These are phyloP conservation scores for Aspergillus funiculosus DNA, from an alignment of 495 filamentous ascomycete genomes.

Conservation along the genomic window DNA sequence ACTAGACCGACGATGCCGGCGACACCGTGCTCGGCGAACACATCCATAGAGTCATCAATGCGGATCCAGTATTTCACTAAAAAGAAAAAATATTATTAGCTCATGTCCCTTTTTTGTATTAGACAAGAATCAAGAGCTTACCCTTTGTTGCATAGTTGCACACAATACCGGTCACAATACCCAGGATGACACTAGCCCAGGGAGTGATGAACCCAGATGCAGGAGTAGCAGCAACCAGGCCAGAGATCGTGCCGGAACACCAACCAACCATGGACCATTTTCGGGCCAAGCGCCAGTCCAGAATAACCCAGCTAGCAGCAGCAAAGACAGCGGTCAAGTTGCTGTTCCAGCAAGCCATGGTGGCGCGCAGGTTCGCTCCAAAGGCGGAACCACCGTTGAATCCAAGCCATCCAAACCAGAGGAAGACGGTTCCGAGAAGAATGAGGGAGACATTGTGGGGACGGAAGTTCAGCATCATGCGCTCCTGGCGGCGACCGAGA, in stretches of 20 bases:
- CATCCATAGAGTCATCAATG: conserved; percentile 96
- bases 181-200: conserved; percentile 82
- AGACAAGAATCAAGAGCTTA: conserved; percentile 21
- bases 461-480: conserved; percentile 95
- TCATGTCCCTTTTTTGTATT: conserved; percentile 13
- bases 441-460: conserved; percentile 98
- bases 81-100: conserved; percentile 20
- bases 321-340: conserved; percentile 88
- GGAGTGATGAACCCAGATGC: conserved; percentile 83
- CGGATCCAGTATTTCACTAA: conserved; percentile 88
- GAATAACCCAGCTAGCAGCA: conserved; percentile 81
- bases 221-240: conserved; percentile 86
- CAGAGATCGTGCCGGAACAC: conserved; percentile 91
- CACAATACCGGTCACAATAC: conserved; percentile 74
- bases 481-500: conserved; percentile 92
- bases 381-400: conserved; percentile 99
- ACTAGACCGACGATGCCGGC: conserved; percentile 89
- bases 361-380: conserved; percentile 89
- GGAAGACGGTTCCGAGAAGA: conserved; percentile 86
- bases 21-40: conserved; percentile 95
- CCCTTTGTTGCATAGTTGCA: conserved; percentile 94
- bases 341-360: conserved; percentile 96
- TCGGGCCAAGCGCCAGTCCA: conserved; percentile 89
- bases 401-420: conserved; percentile 98
- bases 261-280: conserved; percentile 99